Base-by-base conservation (phyloP, 2,329 filamentous ascomycete species). In the Neofusicoccum umdonicola region DNA sequence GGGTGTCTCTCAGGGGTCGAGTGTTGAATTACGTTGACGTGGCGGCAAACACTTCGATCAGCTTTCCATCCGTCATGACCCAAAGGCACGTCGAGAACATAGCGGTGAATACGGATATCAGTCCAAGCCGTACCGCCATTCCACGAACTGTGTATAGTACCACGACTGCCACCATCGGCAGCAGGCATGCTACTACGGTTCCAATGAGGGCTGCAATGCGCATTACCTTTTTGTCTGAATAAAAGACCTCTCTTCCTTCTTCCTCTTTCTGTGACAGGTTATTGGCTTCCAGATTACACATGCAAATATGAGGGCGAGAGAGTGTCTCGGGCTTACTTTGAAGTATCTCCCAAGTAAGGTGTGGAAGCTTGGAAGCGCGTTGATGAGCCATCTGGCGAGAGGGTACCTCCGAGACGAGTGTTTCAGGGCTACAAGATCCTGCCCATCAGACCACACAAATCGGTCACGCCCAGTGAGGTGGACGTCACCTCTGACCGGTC, bases 1-100 rank as follows among this genome's bases (percentile, higher is more conserved):
- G 13, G 6, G 11, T 11, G 6, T 39, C 11, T 27, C 9, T 66
- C 9, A 17, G 31, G n/a, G 19, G 6, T 37, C n/a, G 13, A 51
- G 6, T 39, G n/a, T 5, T n/a, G 15, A 7, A 31, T 35, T 35
- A 52, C 48, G 48, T 52, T 1, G 48, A 52, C 3, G 48, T 52
- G 11, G 34, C 60, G 17, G 60, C 45, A 44, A 63, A 63, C 9
- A 63, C 47, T 48, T 63, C 60, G 13, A 44, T 31, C 4, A 39
- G 19, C 22, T 44, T 63, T 2, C 45, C 60, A 8, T 39, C 35
- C 19, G 60, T 63, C 35, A 63, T 51, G 4, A 41, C 22, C 12
- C 45, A 44, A 4, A 63, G 37, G 19, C 13, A 52, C 12, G 17
- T 19, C 17, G 60, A 63, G n/a, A 63, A 34, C 11, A 42, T 15